Base-by-base conservation (phyloP, 2,329 filamentous ascomycete genomes). In the Pyrenophora graminea region DNA sequence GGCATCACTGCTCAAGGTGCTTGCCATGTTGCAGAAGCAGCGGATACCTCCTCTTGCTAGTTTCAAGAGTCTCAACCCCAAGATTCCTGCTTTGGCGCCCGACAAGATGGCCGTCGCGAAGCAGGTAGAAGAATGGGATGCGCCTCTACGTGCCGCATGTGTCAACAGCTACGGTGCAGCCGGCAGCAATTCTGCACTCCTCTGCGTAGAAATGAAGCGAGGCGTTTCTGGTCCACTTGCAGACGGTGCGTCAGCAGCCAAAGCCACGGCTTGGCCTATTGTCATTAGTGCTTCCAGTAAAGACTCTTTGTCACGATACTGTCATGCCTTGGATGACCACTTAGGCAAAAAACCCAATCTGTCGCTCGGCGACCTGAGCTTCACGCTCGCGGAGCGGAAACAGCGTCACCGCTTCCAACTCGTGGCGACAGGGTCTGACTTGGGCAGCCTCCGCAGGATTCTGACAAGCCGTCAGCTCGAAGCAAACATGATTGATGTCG, bases 161-260 rank as follows among this genome's bases (percentile, higher is more conserved):
- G 37, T 76, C 6, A 76, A 75, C 51, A 76, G 71, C 50, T 76
- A 72, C 34, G 72, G 74, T 23, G 73, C 73, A 65, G 48, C 55
- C 3, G 65, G 64, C 4, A 57, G 46, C 19, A 67, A 67, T 9
- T 39, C 56, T 4, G 44, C 56, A 4, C 23, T 62, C 5, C 21
- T 62, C 8, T 49, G 60, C 59, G 3, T 45, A 6, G 49, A 52
- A 32, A 47, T 46, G 40, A 43, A 43, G 18, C 31, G 23, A 10
- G 23, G 5, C 12, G 8, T 7, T 43, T 10, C 6, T 43, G 18
- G 27, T 6, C 30, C 10, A 15, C 17, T 19, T 32, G 39, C 23
- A 32, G 8, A 41, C 30, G 27, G 25, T 15, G 18, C 2, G 4
- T 30, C 40, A 21, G 19, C 40, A 15, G 40, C 30, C 30, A 12